A percentile compares a stretch with the other conserved stretches of the same genome.
Conservation (phyloP, 2,329 filamentous ascomycete species). For the Neofusicoccum sp. region DNA sequence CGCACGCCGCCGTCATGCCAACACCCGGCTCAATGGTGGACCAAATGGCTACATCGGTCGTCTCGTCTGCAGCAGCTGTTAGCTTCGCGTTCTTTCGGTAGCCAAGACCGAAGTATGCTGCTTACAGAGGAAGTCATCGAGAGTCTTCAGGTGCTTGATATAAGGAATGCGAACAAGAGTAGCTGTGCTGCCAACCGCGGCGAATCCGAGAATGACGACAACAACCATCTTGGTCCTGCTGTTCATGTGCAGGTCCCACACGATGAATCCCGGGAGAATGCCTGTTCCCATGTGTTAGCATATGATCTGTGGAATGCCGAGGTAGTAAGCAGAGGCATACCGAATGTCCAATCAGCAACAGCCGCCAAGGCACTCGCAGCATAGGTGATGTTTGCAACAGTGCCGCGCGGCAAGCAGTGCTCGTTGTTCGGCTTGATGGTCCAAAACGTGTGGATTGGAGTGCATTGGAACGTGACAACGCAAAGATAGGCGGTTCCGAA, state of each 20-base stretch:
- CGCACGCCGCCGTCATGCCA: conserved; percentile 50
- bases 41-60: conserved; percentile 24
- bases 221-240: conserved; percentile 55
- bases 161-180: conserved; percentile 52
- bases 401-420: conserved; percentile 46
- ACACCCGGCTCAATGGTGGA: conserved; percentile 37
- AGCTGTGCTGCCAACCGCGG: conserved; percentile 53
- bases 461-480: conserved; percentile 56
- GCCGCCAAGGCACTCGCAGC: conserved; percentile 34
- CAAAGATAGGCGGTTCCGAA: conserved; percentile 55
- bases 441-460: conserved; percentile 58
- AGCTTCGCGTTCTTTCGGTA: background rate
- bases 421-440: conserved; percentile 40
- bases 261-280: conserved; percentile 49
- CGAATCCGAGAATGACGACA: conserved; percentile 56
- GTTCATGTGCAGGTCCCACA: conserved; percentile 60
- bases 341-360: conserved; percentile 37
- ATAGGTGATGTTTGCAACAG: conserved; percentile 57
- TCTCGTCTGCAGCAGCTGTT: background rate
- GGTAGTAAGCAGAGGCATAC: background rate
- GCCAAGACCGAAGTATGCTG: background rate
- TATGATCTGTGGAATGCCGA: background rate
- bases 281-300: conserved; percentile 22
- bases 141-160: conserved; percentile 40
- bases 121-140: conserved; percentile 46